These are phyloP conservation scores for Carpinus viminea DNA, from an alignment of 306 rosid species.

Conservation along the genomic window DNA sequence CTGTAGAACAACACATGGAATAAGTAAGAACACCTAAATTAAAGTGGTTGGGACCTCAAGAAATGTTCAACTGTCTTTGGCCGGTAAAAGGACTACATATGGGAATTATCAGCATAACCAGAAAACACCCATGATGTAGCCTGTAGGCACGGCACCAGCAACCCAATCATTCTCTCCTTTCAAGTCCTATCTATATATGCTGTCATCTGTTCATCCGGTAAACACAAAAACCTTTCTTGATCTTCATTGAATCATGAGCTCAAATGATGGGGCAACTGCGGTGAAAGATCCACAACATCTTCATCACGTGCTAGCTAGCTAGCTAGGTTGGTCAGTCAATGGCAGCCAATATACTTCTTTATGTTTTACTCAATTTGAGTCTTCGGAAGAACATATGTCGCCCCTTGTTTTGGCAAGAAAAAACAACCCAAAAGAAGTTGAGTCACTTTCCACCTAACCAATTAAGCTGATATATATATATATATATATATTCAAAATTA, in stretches of 20 bases:
- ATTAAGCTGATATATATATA: too few relatives aligned
- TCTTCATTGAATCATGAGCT: not conserved
- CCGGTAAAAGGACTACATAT: not conserved
- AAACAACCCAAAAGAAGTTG: not conserved
- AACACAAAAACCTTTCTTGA: conserved; percentile 3
- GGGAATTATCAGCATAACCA: not conserved
- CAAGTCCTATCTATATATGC: not conserved
- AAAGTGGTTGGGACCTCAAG: not conserved
- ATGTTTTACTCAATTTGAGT: not conserved
- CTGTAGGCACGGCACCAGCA: not conserved
- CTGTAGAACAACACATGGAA: not conserved
- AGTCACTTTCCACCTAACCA: too few relatives aligned
- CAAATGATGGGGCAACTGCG: conserved; percentile 3
- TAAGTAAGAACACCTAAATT: not conserved
- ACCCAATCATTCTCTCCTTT: not conserved
- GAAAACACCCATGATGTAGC: not conserved
- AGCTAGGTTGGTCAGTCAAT: not conserved
- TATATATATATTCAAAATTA: too few relatives aligned
- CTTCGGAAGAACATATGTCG: not conserved
- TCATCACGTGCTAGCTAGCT: not conserved
- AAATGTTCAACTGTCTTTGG: not conserved
- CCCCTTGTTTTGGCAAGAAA: not conserved
- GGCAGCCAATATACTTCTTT: not conserved
- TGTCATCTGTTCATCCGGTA: conserved; percentile 10
- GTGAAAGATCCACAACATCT: conserved; percentile 13